Percentiles rank a stretch among this genome's conserved stretches.
Conservation (phyloP, 164 flowering plant genomes). For the Akebia trifoliata region DNA sequence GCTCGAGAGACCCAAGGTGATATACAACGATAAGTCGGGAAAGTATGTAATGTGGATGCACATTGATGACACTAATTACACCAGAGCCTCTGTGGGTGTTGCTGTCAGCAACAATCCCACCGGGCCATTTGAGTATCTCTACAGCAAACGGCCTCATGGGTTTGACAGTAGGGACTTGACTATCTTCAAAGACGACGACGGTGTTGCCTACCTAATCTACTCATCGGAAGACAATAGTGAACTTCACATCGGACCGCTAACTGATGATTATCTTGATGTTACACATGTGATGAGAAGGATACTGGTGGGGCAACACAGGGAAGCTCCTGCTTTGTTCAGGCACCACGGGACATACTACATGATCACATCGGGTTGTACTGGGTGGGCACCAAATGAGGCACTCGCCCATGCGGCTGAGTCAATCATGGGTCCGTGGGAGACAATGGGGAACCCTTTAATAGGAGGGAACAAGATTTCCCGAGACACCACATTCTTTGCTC, state of each 20-base stretch:
- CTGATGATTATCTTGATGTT: slow-evolving; percentile 75
- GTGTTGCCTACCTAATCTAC: slow-evolving; percentile 75
- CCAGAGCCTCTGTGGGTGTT: slow-evolving; percentile 83
- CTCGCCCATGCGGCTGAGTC: slow-evolving; percentile 92
- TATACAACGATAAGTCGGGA: slow-evolving; percentile 65
- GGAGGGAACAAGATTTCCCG: slow-evolving; percentile 76
- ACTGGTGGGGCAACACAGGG: slow-evolving; percentile 79
- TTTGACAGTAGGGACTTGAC: slow-evolving; percentile 97
- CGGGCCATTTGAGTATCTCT: slow-evolving; percentile 86
- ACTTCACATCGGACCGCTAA: slow-evolving; percentile 85
- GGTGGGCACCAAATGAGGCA: slow-evolving; percentile 98
- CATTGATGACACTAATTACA: slow-evolving; percentile 86
- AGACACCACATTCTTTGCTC: slow-evolving; percentile 75
- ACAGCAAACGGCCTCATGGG: slow-evolving; percentile 82
- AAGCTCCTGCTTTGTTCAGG: slow-evolving; percentile 95
- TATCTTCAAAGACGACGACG: slow-evolving; percentile 86
- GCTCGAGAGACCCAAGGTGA: slow-evolving; percentile 95
- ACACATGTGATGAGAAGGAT: slow-evolving; percentile 45
- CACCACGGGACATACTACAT: slow-evolving; percentile 80
- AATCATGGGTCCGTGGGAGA: slow-evolving; percentile 94
- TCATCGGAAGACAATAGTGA: slow-evolving; percentile 92
- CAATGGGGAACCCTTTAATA: slow-evolving; percentile 82
- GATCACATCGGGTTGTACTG: slow-evolving; percentile 96
- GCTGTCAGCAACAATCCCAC: slow-evolving; percentile 76
- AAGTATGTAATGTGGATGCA: slow-evolving; percentile 99